Conservation (phyloP, 192 early-diverging fungal genomes). For the Umbelopsis sp. region DNA sequence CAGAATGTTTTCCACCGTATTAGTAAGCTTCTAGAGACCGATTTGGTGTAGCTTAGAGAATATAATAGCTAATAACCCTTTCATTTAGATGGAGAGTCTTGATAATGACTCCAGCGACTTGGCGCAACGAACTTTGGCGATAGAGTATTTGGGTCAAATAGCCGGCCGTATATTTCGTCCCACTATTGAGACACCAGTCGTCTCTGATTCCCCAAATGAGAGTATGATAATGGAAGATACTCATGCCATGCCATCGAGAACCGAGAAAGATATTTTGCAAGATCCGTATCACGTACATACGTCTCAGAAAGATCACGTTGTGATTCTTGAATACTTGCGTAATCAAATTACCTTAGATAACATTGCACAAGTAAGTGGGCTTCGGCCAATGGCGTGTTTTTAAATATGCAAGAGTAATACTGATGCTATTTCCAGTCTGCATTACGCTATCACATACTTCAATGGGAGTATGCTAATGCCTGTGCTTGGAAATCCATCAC, state of each 20-base stretch:
- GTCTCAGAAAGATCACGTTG: too few species aligned
- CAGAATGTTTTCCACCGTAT: conserved; percentile 65
- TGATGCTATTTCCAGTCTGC: background rate
- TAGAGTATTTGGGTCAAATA: conserved; percentile 66
- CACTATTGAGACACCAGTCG: background rate
- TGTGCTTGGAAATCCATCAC: conserved; percentile 16
- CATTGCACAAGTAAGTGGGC: too few species aligned
- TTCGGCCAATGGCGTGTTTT: too few species aligned
- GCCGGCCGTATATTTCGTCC: conserved; percentile 57
- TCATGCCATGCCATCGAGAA: too few species aligned
- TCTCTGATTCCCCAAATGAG: too few species aligned
- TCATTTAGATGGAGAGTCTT: background rate
- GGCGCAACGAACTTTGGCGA: conserved; percentile 43
- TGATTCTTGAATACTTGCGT: too few species aligned
- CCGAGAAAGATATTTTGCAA: too few species aligned
- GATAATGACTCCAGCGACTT: background rate
- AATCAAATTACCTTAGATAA: too few species aligned
- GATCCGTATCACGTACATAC: too few species aligned
- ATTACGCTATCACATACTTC: conserved; percentile 32
- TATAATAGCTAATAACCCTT: background rate
- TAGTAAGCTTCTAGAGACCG: conserved; percentile 46
- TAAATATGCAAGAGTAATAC: too few species aligned
- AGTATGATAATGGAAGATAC: too few species aligned
- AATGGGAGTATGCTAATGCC: conserved; percentile 42
- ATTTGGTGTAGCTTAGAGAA: background rate